Base-by-base conservation (phyloP, 768 basidiomycete species). In the Collybiopsis luxurians region DNA sequence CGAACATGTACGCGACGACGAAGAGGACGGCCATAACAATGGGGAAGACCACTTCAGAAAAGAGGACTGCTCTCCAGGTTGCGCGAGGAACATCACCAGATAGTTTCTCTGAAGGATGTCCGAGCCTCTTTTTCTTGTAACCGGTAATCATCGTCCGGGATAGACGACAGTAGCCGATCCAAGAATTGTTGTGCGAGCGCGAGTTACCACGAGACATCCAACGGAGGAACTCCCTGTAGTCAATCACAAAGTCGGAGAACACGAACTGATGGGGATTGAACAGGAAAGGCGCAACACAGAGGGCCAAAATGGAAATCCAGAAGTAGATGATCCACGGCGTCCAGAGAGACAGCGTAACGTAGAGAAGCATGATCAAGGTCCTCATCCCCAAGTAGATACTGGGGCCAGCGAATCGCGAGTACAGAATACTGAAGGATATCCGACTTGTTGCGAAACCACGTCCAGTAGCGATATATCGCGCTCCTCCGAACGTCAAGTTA, bases 181-280 rank as follows among this genome's bases (percentile, higher is more conserved):
- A 99, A 4, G 96, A 97, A 71, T 98, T 99, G 65, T 84, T 90
- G 72, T 99, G 97, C 21, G 94, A 93, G 30, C 95, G 83, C 38
- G 97, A 98, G 76, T 99, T 99, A 53, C 97, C 97, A 51, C 97
- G 85, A 31, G 88, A 95, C 95, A 99, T 98, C 97, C 97, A 99
- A 60, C 97, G 84, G 61, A 99, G 75, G 76, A 95, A 98, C 75
- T 98, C 96, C 64, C 96, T 92, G 66, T 94, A 94, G 73, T 99
- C 97, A 67, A 98, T 91, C 71, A 98, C 83, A 73, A 95, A 99
- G 72, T 99, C 97, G 38, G 94, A 85, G 71, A 95, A 89, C 19
- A 92, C 91, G 76, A 99, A 99, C 73, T 98, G 97, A 71, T 99
- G 97, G n/a, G 97, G 97, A 69, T 98, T 99, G 84, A 98, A 99